Conservation (phyloP, 2,329 filamentous ascomycete genomes). For the Pyricularia sp. region DNA sequence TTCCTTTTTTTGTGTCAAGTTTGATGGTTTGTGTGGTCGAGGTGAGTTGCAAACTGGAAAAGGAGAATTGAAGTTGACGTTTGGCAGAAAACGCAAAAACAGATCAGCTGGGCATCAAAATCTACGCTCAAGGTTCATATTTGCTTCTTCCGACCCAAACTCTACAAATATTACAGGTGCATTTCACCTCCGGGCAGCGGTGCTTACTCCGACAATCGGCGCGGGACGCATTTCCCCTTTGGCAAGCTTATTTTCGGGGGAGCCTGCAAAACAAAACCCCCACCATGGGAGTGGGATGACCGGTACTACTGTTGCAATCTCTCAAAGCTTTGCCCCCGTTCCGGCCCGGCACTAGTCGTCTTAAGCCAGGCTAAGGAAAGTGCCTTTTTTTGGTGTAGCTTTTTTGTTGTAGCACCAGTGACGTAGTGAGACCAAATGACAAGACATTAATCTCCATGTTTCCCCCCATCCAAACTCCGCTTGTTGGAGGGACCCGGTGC, state of each 20-base stretch:
- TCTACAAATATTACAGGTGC: background rate
- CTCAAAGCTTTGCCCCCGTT: background rate
- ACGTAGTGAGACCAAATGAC: background rate
- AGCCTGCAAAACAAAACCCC: background rate
- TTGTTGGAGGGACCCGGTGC: background rate
- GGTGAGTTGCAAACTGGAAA: background rate
- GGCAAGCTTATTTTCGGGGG: too few relatives aligned
- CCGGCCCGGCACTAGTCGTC: background rate
- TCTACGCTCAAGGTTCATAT: too few relatives aligned
- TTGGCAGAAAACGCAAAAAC: too few relatives aligned
- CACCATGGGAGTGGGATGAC: background rate
- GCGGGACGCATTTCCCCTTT: too few relatives aligned
- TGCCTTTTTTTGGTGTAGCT: background rate
- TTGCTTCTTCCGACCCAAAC: too few relatives aligned
- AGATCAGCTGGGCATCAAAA: too few relatives aligned
- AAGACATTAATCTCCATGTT: background rate
- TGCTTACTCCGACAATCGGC: background rate
- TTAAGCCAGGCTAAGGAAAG: background rate
- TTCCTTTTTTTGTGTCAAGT: too few relatives aligned
- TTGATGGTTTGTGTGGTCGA: background rate
- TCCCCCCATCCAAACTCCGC: background rate
- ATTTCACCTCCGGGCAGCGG: background rate
- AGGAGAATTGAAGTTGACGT: too few relatives aligned
- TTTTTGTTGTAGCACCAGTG: background rate
- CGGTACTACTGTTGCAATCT: background rate